Evolutionary conservation across 805 yeast species (phyloP), one percentile per base, ranked within the genome.

Genomic region (Candida adriatica): DNA sequence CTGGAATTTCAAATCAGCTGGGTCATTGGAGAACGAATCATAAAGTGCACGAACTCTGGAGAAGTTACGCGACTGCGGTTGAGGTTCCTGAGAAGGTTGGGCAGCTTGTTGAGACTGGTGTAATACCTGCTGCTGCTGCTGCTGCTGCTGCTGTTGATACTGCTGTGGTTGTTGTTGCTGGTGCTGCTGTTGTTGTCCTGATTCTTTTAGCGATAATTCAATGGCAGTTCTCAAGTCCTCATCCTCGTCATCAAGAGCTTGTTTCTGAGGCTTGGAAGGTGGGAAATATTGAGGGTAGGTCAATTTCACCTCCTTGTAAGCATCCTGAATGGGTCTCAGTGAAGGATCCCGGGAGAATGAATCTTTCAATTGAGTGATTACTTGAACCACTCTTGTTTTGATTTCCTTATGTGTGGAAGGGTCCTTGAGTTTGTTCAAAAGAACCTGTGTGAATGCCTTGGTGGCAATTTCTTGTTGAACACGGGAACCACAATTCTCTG

Each of bases 31-130:
- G 4, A 70, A 62, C 23, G 88, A 65, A 51, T 87, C 95, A 49
- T 85, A 92, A 30, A 92, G 60, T 0, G 97, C 96, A 29, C 80
- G 69, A 2, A 90, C 97, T 41, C 78, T 71, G 3, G 77, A 67
- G 8, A 80, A 59, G n/a, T 35, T 34, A 7, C 43, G 67, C 21
- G 29, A 33, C 33, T 42, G 27, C 25, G 8, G 25, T 23, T 8
- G 25, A 11, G 8, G 25, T 13, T 23, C 15, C 13, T n/a, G 14
- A 8, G 10, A n/a, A 7, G 25, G 25, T 17, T 13, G 43, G n/a
- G 26, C 43, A 35, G 30, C 33, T 22, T 22, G 33, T 33, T 38
- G 40, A 31, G 47, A 26, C 33, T 39, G 49, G 17, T 45, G 38
- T 31, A 41, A 25, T 27, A 44, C 26, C 16, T 34, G 21, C 21